Evolutionary conservation across 2,329 filamentous ascomycete genomes (phyloP).

Genomic region (Lasiodiplodia gonubiensis): DNA sequence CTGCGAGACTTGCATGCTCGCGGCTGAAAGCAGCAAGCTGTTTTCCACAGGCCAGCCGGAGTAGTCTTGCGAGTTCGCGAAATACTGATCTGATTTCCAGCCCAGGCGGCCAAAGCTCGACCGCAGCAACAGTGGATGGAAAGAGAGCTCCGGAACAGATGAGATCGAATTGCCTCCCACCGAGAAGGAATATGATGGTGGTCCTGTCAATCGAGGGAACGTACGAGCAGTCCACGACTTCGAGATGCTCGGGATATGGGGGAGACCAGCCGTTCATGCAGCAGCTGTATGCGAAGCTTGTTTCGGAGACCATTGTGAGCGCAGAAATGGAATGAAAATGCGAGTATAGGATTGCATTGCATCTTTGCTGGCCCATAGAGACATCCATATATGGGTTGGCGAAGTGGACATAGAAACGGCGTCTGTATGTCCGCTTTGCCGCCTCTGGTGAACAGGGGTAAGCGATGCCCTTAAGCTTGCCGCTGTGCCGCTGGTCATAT

Average conservation of each 20-base stretch:
- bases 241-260: constrained; percentile 6
- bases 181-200: neutral
- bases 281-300: constrained; percentile 2
- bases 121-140: neutral
- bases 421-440: neutral
- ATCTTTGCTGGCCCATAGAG: neutral
- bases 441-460: constrained; percentile 1
- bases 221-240: neutral
- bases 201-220: neutral
- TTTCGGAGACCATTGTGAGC: neutral
- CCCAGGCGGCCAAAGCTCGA: constrained; percentile 8
- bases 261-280: neutral
- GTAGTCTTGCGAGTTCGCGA: neutral
- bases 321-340: neutral
- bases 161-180: neutral
- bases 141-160: neutral
- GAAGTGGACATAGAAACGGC: neutral
- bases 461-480: neutral
- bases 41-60: neutral
- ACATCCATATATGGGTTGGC: neutral
- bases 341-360: neutral
- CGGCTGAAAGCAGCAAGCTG: neutral
- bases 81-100: neutral
- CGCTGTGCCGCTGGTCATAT: neutral
- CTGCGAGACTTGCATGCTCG: neutral